Base-by-base conservation (phyloP, 208 protist species). In the Trypanosoma caninum region DNA sequence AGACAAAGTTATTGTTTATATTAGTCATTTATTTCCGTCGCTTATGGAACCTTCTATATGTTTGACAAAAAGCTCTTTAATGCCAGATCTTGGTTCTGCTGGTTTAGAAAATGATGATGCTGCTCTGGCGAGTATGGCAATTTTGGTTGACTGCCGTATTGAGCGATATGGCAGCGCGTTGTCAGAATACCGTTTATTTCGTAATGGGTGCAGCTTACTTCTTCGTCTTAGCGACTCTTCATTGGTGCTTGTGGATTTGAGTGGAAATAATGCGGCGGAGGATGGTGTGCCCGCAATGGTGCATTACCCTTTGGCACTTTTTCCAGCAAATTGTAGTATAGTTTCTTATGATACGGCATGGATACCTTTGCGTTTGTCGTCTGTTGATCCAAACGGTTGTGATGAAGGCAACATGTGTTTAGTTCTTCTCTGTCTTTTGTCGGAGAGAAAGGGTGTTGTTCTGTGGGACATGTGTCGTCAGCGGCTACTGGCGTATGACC, bases 381-480 rank as follows among this genome's bases (percentile, higher is more conserved):
- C 23, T 10, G 38, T 34, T 40, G 1, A 23, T 44, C 16, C 2
- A 34, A 51, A 40, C 16, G 42, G 23, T 47, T 55, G 56, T 13
- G 63, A 67, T 55, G 53, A 35, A 23, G 56, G 30, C n/a, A 55
- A 53, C 3, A 72, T 46, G 3, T 35, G 68, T 23, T 70, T 93
- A 33, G 80, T 67, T 30, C 69, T 93, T 20, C 69, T 80, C 30
- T 82, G 69, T 22, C 59, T 81, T 23, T 74, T 93, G 47, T 77
- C 59, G 37, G 76, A 85, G 3, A 54, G 80, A 28, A 82, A 79
- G 44, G 87, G 87, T 11, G 74, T 93, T 33, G 58, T 91, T 13
- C 35, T 93, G 56, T 90, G 80, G 76, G 80, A 89, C 62, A 71
- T 93, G 48, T 76, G 70, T 51, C 59, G 61, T 30, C 90, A 89